Evolutionary conservation across 2,329 filamentous ascomycete genomes (phyloP), one percentile per base, ranked within the genome.

Genomic region (Cordyceps cicadae): DNA sequence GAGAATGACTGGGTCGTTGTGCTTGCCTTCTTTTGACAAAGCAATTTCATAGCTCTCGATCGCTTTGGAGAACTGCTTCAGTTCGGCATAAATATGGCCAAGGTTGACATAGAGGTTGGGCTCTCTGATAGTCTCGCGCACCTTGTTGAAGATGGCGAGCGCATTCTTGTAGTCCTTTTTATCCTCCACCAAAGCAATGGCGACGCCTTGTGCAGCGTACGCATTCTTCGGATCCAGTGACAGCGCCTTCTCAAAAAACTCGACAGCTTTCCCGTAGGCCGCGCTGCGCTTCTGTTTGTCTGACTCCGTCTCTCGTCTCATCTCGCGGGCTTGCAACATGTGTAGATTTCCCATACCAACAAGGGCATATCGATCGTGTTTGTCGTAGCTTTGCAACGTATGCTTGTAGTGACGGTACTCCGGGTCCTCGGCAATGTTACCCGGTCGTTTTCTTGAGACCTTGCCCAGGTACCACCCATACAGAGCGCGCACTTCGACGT

Each of bases 171-270:
- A 87, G 68, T 97, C 92, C 73, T 94, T 97, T 77, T 89, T 94
- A 72, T 97, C 93, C 72, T 99, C 94, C 0, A 94, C 87, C 32
- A 99, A 79, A 9, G 93, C 92, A 70, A 99, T 97, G 15, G 90
- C 94, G 65, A 99, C 86, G 63, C 95, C 94, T 71, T 99, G 94
- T 2, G 94, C 94, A 8, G 95, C 95, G 71, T 96, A 96, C 0
- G 94, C 93, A 67, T 97, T 99, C 76, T 88, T 92, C 0, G 92
- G 87, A 69, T 99, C 94, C n/a, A 99, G 79, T 64, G 95, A 91
- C 24, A 99, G 79, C 5, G 93, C 93, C 76, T 99, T 99, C 72
- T 97, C 94, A 68, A 97, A 99, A 75, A 99, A 99, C 71, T 99
- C 95, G 12, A 97, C 92, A 0, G 94, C 92, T 66, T 93, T 92